These are phyloP conservation scores for Madurella fahalii DNA, from an alignment of 2,329 filamentous ascomycete genomes.

Conservation along the genomic window DNA sequence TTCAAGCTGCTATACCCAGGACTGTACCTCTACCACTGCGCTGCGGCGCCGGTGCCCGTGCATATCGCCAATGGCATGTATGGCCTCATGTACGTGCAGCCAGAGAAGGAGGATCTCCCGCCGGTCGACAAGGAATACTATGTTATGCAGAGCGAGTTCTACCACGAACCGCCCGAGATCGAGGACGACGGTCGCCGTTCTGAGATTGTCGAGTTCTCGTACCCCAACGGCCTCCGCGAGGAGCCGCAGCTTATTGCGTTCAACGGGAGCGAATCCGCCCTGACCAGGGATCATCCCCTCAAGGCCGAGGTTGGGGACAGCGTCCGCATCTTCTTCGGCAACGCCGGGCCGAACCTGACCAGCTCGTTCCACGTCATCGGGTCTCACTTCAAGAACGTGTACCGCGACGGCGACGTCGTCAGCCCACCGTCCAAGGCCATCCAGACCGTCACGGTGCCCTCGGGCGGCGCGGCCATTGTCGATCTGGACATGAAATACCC, in stretches of 20 bases:
- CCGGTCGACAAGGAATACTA: constrained; percentile 13
- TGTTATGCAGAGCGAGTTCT: constrained; percentile 17
- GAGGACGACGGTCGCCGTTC: background rate
- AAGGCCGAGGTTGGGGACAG: constrained; percentile 1
- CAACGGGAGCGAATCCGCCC: constrained; percentile 8
- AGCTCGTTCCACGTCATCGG: constrained; percentile 13
- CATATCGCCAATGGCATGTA: constrained; percentile 18
- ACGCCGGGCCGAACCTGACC: constrained; percentile 10
- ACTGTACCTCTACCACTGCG: constrained; percentile 12
- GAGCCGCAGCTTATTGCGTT: constrained; percentile 2
- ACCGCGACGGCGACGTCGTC: constrained; percentile 6
- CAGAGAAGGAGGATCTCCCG: background rate
- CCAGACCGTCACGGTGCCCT: constrained; percentile 1
- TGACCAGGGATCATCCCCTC: constrained; percentile 8
- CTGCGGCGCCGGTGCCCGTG: constrained; percentile 10
- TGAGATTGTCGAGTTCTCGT: constrained; percentile 8
- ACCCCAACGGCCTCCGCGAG: constrained; percentile 8
- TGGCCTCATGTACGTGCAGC: constrained; percentile 15
- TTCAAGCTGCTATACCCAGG: constrained; percentile 13
- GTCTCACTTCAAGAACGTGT: background rate
- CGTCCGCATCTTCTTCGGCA: constrained; percentile 11
- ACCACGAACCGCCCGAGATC: constrained; percentile 13
- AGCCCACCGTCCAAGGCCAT: background rate
- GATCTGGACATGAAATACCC: constrained; percentile 9
- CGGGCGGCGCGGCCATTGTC: background rate